phyloP scores from a whole-genome alignment of 257 asterid species.

The Mentha longifolia region DNA sequence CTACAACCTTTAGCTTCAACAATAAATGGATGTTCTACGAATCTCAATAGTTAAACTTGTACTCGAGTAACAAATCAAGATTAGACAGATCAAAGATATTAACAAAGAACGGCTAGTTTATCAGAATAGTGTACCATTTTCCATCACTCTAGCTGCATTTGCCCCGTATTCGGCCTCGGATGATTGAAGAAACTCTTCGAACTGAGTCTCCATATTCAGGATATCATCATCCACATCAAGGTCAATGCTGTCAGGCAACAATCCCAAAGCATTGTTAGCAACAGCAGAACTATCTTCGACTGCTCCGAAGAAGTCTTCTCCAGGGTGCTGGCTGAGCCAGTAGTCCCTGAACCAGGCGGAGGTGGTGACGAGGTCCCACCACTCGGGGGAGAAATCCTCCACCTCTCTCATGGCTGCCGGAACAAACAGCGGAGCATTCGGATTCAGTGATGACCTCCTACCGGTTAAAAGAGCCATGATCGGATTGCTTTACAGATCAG shows the following conservation, averaged over 20 bases:
- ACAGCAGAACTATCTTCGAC: conserved; percentile 35
- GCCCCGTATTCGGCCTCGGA: conserved; percentile 48
- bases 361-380: conserved; percentile 90
- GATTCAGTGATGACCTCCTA: conserved; percentile 75
- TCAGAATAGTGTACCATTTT: conserved; percentile 50
- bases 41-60: background rate
- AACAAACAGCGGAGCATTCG: conserved; percentile 77
- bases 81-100: background rate
- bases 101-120: background rate
- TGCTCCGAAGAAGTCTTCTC: conserved; percentile 49
- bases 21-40: background rate
- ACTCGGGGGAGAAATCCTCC: conserved; percentile 93
- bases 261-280: conserved; percentile 43
- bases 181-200: conserved; percentile 78
- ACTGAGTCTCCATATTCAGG: conserved; percentile 83
- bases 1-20: background rate
- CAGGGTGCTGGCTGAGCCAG: conserved; percentile 79
- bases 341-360: conserved; percentile 83
- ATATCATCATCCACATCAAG: conserved; percentile 82
- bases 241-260: conserved; percentile 83
- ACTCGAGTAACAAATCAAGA: background rate
- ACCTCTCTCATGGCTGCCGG: conserved; percentile 86
- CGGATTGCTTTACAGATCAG: conserved; percentile 26
- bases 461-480: conserved; percentile 87
- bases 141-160: conserved; percentile 35